Conservation (phyloP, 208 protist genomes). For the Leishmania amazonensis region DNA sequence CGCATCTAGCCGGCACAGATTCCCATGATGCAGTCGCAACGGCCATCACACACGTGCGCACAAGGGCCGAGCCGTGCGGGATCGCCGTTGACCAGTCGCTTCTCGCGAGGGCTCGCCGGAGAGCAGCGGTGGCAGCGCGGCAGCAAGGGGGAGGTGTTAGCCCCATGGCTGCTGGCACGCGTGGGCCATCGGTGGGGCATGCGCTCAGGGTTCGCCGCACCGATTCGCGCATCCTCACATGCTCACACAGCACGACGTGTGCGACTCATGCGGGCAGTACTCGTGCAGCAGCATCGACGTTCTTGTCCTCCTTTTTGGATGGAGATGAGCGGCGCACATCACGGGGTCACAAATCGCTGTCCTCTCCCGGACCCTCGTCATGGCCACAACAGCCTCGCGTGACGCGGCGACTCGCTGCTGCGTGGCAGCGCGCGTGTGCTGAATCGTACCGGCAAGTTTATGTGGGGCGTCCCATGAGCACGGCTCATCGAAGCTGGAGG, state of each 20-base stretch:
- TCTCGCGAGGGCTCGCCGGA: neutral
- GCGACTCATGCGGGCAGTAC: neutral
- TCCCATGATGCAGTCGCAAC: neutral
- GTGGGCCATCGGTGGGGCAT: neutral
- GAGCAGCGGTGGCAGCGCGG: neutral
- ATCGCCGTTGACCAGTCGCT: neutral
- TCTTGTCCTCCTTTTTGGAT: neutral
- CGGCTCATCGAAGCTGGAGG: neutral
- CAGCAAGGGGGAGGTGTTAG: neutral
- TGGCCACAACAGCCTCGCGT: neutral
- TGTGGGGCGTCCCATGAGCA: too few species aligned
- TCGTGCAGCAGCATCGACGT: neutral
- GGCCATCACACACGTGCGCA: neutral
- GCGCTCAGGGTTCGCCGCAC: neutral
- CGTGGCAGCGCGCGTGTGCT: neutral
- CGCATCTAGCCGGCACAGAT: neutral
- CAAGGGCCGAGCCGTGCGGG: neutral
- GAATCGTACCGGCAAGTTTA: neutral
- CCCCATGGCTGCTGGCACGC: neutral
- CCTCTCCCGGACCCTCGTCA: neutral
- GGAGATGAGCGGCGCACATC: neutral
- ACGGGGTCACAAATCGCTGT: neutral
- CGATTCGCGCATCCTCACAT: neutral
- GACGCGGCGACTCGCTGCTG: constrained; percentile 1
- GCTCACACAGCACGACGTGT: neutral